Percentiles rank a stretch among this genome's conserved stretches.
Conservation (phyloP, 2,329 filamentous ascomycete species). For the Trichoderma endophyticum region DNA sequence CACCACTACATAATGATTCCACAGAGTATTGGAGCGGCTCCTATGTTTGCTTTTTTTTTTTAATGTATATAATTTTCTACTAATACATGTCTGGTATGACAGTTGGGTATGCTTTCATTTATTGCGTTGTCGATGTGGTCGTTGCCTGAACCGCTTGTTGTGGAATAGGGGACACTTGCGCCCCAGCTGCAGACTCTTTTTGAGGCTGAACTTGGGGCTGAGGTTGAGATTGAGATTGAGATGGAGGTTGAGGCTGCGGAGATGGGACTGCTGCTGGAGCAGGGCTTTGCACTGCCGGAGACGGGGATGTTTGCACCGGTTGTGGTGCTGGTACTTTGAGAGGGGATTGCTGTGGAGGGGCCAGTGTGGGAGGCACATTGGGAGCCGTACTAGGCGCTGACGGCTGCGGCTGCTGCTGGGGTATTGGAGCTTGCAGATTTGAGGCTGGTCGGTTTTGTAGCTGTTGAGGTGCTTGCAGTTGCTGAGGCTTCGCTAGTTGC, state of each 20-base stretch:
- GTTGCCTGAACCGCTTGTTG: not conserved
- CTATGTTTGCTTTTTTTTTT: not conserved
- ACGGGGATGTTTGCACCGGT: not conserved
- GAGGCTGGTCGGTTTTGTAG: not conserved
- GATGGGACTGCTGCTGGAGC: not conserved
- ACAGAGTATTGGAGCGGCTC: not conserved
- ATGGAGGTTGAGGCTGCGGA: not conserved
- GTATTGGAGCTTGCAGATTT: not conserved
- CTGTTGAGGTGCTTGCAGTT: not conserved
- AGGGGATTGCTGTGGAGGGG: not conserved
- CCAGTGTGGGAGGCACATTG: not conserved
- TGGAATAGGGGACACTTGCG: not conserved
- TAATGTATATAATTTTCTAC: not conserved
- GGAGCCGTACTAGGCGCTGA: not conserved
- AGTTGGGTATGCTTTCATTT: not conserved
- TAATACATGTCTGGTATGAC: not conserved
- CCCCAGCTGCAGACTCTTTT: not conserved
- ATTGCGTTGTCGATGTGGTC: not conserved
- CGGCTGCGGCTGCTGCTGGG: not conserved
- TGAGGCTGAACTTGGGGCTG: not conserved
- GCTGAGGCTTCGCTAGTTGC: not conserved
- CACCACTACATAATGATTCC: not conserved
- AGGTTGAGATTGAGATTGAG: not conserved
- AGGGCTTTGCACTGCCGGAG: not conserved
- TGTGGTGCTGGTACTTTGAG: not conserved